Evolutionary conservation across 192 early-diverging fungal species (phyloP), one percentile per base, ranked within the genome.

Genomic region (Coemansia sp.): DNA sequence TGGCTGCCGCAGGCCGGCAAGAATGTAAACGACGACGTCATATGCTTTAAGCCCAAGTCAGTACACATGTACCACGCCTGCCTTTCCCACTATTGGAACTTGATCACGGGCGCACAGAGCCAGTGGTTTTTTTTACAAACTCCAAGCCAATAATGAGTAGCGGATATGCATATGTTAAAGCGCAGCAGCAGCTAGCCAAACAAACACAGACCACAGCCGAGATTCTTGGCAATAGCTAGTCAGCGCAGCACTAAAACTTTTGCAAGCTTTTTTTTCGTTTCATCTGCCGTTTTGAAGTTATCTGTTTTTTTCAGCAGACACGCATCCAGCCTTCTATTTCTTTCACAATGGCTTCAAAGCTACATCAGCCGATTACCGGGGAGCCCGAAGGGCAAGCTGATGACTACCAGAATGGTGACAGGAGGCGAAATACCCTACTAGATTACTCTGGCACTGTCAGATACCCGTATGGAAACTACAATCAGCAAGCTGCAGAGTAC

Each of bases 331-430:
- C 31, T 31, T 31, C 1, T 5, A 33, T 28, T 33, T 33, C 7
- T 28, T 23, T 24, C 33, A 63, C n/a, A 59, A 73, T 73, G 72
- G 0, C 61, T 2, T 72, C 75, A 18, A 71, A 63, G 37, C 66
- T 77, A 13, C 51, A 69, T 58, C 40, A 46, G 51, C 75, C 75
- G 6, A 60, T 68, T 21, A 70, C 63, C 8, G 53, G 50, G 36
- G 59, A 68, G 10, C 46, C 26, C 9, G 39, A 38, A 8, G 38
- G 18, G 5, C 57, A 60, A 42, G 42, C 8, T 8, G 16, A 14
- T 20, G n/a, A 36, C 34, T 5, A 21, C 26, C 50, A 53, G 20
- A 0, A 20, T 35, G 57, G 34, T 14, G 18, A 36, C 20, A 39
- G 10, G 36, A 39, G 34, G 35, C 57, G 8, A 6, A 35, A 33